These are phyloP conservation scores for Arabidopsis suecica DNA, from an alignment of 345 rosid species.

Conservation along the genomic window DNA sequence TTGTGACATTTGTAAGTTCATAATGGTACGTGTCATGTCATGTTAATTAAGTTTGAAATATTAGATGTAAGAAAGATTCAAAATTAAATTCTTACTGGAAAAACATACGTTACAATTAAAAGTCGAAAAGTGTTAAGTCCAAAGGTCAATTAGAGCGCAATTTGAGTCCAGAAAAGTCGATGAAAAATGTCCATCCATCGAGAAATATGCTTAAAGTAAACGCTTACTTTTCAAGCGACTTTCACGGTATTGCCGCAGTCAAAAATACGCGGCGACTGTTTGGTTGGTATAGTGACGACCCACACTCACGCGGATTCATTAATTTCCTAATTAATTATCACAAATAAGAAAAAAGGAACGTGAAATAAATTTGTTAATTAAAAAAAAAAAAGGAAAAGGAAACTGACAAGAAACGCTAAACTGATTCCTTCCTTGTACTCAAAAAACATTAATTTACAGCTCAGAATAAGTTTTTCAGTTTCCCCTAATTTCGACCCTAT, in stretches of 20 bases:
- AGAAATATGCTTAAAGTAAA: conserved; percentile 40
- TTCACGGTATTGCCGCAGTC: conserved; percentile 15
- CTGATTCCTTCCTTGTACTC: conserved; percentile 6
- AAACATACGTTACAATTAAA: conserved; percentile 18
- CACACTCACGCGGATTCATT: conserved; percentile 33
- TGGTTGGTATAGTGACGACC: conserved; percentile 34
- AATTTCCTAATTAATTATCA: conserved; percentile 10
- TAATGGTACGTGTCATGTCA: background rate
- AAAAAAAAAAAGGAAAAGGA: background rate
- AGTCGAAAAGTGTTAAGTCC: conserved; percentile 2
- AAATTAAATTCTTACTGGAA: background rate
- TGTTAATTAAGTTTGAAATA: background rate
- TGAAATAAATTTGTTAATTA: background rate
- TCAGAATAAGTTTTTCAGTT: background rate
- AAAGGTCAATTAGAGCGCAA: too few species aligned
- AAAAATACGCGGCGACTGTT: conserved; percentile 42
- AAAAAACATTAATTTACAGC: conserved; percentile 20
- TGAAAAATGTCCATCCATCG: conserved; percentile 30
- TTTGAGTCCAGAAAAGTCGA: conserved; percentile 31
- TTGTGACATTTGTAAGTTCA: background rate
- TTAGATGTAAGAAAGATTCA: background rate
- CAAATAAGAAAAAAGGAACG: conserved; percentile 15
- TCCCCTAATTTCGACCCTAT: conserved; percentile 7
- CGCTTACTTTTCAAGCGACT: conserved; percentile 38
- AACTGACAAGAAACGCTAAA: conserved; percentile 39